phyloP scores from a whole-genome alignment of 2,329 filamentous ascomycete species.

The Xylaria sp. region DNA sequence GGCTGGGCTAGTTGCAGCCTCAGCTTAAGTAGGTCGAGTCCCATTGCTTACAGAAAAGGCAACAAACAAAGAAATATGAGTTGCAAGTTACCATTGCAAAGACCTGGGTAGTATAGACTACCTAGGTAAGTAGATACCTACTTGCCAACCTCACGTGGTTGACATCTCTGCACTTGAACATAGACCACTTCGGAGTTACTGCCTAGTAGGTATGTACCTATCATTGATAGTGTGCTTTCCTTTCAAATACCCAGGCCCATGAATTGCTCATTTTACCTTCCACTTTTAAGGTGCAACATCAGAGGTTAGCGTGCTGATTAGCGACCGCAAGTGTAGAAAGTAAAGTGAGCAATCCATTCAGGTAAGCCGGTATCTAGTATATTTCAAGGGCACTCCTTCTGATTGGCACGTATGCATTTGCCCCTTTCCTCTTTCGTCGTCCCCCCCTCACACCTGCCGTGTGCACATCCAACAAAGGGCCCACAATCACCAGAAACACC shows the following conservation, averaged over 20 bases:
- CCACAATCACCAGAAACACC: conserved; percentile 49
- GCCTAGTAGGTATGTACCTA: no score
- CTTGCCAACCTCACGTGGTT: neutral
- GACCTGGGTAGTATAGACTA: conserved; percentile 4
- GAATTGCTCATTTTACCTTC: neutral
- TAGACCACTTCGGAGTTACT: neutral
- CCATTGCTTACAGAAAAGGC: neutral
- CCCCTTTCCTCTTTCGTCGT: conserved; percentile 36
- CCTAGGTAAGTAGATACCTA: neutral
- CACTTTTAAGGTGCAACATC: conserved; percentile 1
- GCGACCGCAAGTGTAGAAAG: neutral
- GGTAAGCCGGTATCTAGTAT: conserved; percentile 22
- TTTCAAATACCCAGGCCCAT: neutral
- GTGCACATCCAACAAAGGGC: conserved; percentile 40
- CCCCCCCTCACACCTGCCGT: conserved; percentile 44
- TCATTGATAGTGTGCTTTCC: conserved; percentile 1
- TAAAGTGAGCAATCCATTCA: neutral
- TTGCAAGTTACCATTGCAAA: no score
- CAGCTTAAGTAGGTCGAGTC: neutral
- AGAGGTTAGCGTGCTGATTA: neutral
- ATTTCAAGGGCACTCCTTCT: conserved; percentile 22
- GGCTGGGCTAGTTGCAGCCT: neutral
- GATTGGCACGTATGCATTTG: conserved; percentile 40
- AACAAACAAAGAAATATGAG: neutral
- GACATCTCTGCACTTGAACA: no score